Evolutionary conservation across 345 rosid genomes (phyloP).

Genomic region (Pugionium dolabratum): DNA sequence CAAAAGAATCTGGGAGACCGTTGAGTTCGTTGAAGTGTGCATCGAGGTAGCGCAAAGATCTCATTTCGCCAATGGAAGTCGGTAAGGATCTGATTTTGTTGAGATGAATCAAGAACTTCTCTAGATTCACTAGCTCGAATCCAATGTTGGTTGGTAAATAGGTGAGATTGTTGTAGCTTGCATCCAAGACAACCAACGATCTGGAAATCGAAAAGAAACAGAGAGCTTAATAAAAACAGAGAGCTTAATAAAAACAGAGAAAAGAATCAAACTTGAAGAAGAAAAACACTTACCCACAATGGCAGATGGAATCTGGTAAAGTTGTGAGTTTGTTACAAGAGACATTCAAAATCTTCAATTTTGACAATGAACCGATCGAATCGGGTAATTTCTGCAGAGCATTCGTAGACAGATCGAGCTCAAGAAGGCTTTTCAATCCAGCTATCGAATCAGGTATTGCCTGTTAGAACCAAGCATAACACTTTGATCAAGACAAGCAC

Average conservation of each 20-base stretch:
- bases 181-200: conserved; percentile 70
- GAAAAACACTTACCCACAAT: conserved; percentile 63
- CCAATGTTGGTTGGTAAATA: conserved; percentile 92
- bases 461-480: conserved; percentile 45
- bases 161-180: conserved; percentile 71
- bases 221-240: conserved; percentile 7
- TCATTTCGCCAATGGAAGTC: conserved; percentile 72
- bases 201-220: conserved; percentile 41
- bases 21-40: conserved; percentile 83
- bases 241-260: conserved; percentile 4
- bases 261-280: background rate
- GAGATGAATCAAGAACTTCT: conserved; percentile 61
- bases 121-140: conserved; percentile 57
- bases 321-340: conserved; percentile 73
- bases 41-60: conserved; percentile 59
- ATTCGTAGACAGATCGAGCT: conserved; percentile 76
- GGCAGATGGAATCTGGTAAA: conserved; percentile 72
- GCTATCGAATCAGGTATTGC: conserved; percentile 84
- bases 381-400: conserved; percentile 71
- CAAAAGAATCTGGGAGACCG: conserved; percentile 65
- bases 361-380: conserved; percentile 71
- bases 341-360: conserved; percentile 65
- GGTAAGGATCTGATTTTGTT: conserved; percentile 82
- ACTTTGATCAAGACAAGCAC: conserved; percentile 13
- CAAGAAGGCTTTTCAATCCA: conserved; percentile 74